phyloP scores from a whole-genome alignment of 345 rosid species.

The Mangifera indica region DNA sequence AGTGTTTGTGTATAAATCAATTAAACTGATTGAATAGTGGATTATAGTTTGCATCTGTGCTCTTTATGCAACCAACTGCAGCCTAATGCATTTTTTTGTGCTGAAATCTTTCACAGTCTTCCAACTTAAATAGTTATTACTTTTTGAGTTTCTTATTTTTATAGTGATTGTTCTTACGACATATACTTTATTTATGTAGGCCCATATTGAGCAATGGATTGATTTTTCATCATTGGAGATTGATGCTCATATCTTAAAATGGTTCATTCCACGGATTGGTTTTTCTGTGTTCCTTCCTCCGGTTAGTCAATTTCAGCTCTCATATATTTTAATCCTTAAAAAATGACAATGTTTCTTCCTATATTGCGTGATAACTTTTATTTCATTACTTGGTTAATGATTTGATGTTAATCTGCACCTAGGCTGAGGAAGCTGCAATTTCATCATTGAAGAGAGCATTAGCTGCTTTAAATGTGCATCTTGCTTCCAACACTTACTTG shows the following conservation, averaged over 20 bases:
- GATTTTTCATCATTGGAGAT: constrained; percentile 79
- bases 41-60: neutral
- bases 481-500: constrained; percentile 75
- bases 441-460: constrained; percentile 75
- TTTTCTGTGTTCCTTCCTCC: constrained; percentile 64
- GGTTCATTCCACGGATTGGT: constrained; percentile 49
- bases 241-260: constrained; percentile 38
- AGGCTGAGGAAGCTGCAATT: constrained; percentile 58
- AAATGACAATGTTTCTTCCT: neutral
- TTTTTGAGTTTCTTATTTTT: neutral
- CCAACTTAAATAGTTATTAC: neutral
- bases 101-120: neutral
- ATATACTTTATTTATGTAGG: constrained; percentile 38
- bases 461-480: constrained; percentile 68
- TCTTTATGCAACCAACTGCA: neutral
- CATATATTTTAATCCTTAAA: neutral
- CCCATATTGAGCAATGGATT: constrained; percentile 90
- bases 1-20: neutral
- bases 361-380: neutral
- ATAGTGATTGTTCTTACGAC: constrained; percentile 8
- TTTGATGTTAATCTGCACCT: neutral
- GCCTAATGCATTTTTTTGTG: neutral
- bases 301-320: constrained; percentile 16
- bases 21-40: neutral
- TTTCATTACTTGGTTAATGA: neutral